A percentile compares a stretch with the other conserved stretches of the same genome.
Evolutionary conservation across 768 basidiomycete species (phyloP).

Genomic region (Pleurotus eryngii): DNA sequence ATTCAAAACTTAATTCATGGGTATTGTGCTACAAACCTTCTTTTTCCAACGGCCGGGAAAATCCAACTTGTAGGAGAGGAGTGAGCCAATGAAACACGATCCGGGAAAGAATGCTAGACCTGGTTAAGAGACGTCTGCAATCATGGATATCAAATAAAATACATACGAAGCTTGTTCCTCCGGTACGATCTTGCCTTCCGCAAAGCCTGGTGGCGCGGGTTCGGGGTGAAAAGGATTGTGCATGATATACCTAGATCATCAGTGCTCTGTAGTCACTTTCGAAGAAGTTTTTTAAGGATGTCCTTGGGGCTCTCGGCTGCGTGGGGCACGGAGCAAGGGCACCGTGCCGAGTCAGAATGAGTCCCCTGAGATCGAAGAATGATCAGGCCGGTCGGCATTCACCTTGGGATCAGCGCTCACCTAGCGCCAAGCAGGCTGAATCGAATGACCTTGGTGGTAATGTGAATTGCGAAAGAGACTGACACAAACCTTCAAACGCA

Average conservation of each 20-base stretch:
- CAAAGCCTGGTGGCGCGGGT: slow-evolving; percentile 51
- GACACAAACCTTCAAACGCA: too few relatives aligned
- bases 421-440: too few relatives aligned
- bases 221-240: slow-evolving; percentile 36
- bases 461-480: too few relatives aligned
- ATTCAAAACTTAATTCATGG: neutral
- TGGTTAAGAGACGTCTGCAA: neutral
- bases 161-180: slow-evolving; percentile 37
- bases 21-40: slow-evolving; percentile 34
- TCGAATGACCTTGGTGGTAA: too few relatives aligned
- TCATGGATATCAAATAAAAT: neutral
- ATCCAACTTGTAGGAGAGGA: slow-evolving; percentile 46
- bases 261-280: too few relatives aligned
- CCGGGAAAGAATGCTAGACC: slow-evolving; percentile 29
- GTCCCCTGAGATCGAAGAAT: too few relatives aligned
- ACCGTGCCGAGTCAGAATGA: too few relatives aligned
- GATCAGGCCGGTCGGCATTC: too few relatives aligned
- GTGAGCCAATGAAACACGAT: slow-evolving; percentile 45
- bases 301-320: too few relatives aligned
- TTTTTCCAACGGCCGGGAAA: slow-evolving; percentile 45
- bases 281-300: too few relatives aligned
- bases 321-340: too few relatives aligned
- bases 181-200: slow-evolving; percentile 41
- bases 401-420: too few relatives aligned
- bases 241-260: slow-evolving; percentile 4